Percentiles rank a stretch among this genome's conserved stretches.
phyloP scores from a whole-genome alignment of 2,329 filamentous ascomycete genomes.

The Colletotrichum liaoningense region DNA sequence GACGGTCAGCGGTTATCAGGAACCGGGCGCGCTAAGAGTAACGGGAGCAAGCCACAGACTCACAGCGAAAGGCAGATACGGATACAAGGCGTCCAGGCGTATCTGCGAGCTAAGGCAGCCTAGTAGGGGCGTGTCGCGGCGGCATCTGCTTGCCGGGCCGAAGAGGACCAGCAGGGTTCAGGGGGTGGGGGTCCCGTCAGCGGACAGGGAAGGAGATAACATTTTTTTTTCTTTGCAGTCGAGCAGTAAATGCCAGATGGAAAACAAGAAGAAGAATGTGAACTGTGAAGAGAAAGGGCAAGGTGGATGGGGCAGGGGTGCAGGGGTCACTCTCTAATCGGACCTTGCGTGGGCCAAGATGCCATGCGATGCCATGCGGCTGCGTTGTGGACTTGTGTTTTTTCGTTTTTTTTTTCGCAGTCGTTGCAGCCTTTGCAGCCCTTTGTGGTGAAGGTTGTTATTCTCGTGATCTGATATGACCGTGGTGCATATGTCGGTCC shows the following conservation, averaged over 20 bases:
- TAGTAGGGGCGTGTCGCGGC: neutral
- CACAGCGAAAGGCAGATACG: neutral
- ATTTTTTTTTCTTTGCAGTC: too few species aligned
- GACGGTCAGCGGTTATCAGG: neutral
- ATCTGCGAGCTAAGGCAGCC: neutral
- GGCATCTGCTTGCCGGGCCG: slow-evolving; percentile 30
- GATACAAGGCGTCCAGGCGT: neutral
- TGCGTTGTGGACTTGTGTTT: neutral
- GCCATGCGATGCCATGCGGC: neutral
- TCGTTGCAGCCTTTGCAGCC: neutral
- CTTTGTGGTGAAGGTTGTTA: neutral
- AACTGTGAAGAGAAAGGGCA: too few species aligned
- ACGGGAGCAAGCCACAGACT: slow-evolving; percentile 13
- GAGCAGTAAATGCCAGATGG: neutral
- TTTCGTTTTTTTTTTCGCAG: neutral
- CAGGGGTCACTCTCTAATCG: slow-evolving; percentile 23
- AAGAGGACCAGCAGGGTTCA: slow-evolving; percentile 18
- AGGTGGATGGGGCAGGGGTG: neutral
- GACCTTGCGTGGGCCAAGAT: slow-evolving; percentile 22
- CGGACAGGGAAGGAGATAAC: slow-evolving; percentile 7
- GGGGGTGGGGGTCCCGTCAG: neutral
- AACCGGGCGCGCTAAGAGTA: neutral
- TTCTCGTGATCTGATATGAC: neutral
- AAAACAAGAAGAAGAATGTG: neutral
- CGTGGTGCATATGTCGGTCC: neutral